phyloP scores from a whole-genome alignment of 2,329 filamentous ascomycete species.

The Paraphoma sp. region DNA sequence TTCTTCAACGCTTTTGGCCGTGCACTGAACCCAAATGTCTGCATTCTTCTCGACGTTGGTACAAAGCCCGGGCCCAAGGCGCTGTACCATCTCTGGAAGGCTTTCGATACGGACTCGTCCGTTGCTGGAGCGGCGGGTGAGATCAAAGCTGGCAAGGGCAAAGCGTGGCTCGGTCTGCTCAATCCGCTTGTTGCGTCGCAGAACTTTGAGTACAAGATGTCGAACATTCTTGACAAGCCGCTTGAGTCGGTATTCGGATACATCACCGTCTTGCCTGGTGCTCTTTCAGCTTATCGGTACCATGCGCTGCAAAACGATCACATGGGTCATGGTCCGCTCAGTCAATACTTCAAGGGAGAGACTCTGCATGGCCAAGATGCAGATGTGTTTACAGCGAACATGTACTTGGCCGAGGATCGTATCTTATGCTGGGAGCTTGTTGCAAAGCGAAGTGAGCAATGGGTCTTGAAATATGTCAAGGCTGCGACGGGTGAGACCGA shows the following conservation, averaged over 20 bases:
- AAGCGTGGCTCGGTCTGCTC: conserved; percentile 78
- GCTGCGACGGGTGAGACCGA: conserved; percentile 96
- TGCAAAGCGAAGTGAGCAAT: conserved; percentile 90
- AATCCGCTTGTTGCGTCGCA: conserved; percentile 96
- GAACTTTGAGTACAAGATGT: conserved; percentile 99
- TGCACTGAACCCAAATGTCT: conserved; percentile 92
- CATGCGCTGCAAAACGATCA: conserved; percentile 96
- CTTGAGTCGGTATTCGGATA: conserved; percentile 97
- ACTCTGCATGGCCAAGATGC: conserved; percentile 95
- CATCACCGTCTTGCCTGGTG: conserved; percentile 95
- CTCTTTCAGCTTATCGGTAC: conserved; percentile 93
- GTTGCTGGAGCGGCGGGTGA: conserved; percentile 97
- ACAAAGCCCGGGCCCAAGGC: conserved; percentile 88
- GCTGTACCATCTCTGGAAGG: conserved; percentile 98
- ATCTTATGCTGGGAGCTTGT: conserved; percentile 95
- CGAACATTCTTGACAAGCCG: conserved; percentile 97
- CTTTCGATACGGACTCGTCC: conserved; percentile 96
- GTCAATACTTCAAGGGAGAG: conserved; percentile 99
- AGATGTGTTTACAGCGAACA: conserved; percentile 96
- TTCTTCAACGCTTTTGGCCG: conserved; percentile 98
- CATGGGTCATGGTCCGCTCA: conserved; percentile 91
- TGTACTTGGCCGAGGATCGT: conserved; percentile 90
- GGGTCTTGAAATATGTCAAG: conserved; percentile 98
- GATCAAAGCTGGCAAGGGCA: conserved; percentile 96
- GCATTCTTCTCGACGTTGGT: conserved; percentile 94